phyloP scores from a whole-genome alignment of 164 flowering plant species.

The Sextonia rubra region DNA sequence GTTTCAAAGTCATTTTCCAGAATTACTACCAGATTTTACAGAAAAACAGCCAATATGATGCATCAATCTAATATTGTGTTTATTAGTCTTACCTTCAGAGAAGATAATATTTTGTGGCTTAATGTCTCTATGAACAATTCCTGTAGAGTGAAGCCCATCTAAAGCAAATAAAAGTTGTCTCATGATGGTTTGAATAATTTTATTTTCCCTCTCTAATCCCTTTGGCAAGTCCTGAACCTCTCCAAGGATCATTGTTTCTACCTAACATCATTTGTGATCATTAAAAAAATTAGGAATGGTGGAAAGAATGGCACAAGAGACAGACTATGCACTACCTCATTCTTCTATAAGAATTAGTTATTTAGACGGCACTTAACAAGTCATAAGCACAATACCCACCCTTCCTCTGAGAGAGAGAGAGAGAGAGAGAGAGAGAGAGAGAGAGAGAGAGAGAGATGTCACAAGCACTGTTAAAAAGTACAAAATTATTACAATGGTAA shows the following conservation, averaged over 20 bases:
- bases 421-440: too few species aligned
- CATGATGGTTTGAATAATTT: conserved; percentile 86
- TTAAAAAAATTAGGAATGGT: neutral
- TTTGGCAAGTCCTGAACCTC: conserved; percentile 75
- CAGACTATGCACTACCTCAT: too few species aligned
- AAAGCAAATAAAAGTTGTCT: conserved; percentile 84
- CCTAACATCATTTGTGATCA: conserved; percentile 35
- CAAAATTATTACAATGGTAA: too few species aligned
- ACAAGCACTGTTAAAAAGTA: too few species aligned
- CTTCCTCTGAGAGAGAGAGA: too few species aligned
- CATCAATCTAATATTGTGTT: neutral
- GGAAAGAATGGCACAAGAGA: neutral
- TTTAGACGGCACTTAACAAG: too few species aligned
- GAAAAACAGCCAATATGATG: neutral
- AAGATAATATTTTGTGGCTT: conserved; percentile 94
- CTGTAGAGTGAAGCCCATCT: conserved; percentile 96
- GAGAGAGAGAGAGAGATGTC: too few species aligned
- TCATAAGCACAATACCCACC: too few species aligned
- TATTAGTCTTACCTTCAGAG: conserved; percentile 66
- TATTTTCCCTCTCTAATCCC: conserved; percentile 86
- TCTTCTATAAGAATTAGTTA: too few species aligned
- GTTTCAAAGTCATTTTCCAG: conserved; percentile 4
- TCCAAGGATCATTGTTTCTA: conserved; percentile 81
- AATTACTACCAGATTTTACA: neutral
- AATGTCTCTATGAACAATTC: conserved; percentile 94